These are phyloP conservation scores for Scheffersomyces spartinae DNA, from an alignment of 805 yeast genomes.

Conservation along the genomic window DNA sequence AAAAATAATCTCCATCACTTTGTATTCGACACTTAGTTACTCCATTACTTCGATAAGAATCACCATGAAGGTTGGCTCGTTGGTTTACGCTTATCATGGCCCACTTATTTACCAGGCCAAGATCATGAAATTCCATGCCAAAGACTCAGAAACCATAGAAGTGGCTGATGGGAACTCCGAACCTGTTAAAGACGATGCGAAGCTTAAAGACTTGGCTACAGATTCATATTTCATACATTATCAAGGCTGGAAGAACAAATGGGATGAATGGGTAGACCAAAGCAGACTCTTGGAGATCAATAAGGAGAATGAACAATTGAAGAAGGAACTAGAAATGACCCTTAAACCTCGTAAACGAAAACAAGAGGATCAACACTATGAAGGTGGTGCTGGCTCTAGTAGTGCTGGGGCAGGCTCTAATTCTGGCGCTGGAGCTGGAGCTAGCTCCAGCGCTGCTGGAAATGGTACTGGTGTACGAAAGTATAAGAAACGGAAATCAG, in stretches of 20 bases:
- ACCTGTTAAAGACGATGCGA: constrained; percentile 16
- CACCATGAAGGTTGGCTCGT: no score
- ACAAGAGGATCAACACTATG: not conserved
- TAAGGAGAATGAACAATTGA: constrained; percentile 55
- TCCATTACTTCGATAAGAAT: no score
- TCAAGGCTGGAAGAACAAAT: constrained; percentile 88
- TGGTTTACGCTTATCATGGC: constrained; percentile 73
- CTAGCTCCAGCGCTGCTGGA: no score
- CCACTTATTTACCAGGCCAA: constrained; percentile 86
- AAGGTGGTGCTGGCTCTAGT: constrained; percentile 1
- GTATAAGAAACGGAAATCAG: no score
- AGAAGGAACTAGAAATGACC: constrained; percentile 36
- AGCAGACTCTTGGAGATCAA: constrained; percentile 58
- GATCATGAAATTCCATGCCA: constrained; percentile 51
- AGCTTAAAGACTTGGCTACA: constrained; percentile 3
- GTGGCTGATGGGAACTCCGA: constrained; percentile 29
- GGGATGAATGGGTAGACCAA: constrained; percentile 92
- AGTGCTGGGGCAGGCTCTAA: constrained; percentile 2
- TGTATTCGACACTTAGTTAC: no score
- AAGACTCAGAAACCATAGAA: constrained; percentile 30
- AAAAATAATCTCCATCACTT: no score
- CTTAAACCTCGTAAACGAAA: not conserved
- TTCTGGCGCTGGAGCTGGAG: constrained; percentile 1
- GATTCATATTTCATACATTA: constrained; percentile 65
- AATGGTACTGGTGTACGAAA: no score